Evolutionary conservation across 2,329 filamentous ascomycete species (phyloP).

Genomic region (Escovopsis weberi): DNA sequence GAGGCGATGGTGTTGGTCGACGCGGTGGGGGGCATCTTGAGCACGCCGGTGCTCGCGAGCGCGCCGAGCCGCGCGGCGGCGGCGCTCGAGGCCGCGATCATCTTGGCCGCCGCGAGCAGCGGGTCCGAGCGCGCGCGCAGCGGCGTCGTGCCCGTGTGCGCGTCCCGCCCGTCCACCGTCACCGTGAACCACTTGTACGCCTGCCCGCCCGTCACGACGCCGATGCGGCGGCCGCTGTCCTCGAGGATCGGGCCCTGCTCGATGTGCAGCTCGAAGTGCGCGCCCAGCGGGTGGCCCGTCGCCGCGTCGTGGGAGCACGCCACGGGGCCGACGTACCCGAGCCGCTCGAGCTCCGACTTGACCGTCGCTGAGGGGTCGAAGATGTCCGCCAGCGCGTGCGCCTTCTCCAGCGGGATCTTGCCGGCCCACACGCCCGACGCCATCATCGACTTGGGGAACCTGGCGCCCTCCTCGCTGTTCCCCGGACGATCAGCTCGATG

Average conservation of each 20-base stretch:
- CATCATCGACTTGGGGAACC: slow-evolving; percentile 66
- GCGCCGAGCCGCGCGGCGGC: slow-evolving; percentile 14
- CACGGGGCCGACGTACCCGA: slow-evolving; percentile 33
- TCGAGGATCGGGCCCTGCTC: slow-evolving; percentile 58
- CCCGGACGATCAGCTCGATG: too few species aligned
- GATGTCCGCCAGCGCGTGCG: slow-evolving; percentile 49
- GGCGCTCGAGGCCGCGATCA: slow-evolving; percentile 17
- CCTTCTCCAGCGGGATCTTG: slow-evolving; percentile 44
- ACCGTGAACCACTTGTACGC: slow-evolving; percentile 19
- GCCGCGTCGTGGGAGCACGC: slow-evolving; percentile 6
- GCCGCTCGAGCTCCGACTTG: slow-evolving; percentile 44
- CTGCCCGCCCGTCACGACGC: slow-evolving; percentile 19
- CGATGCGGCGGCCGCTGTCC: slow-evolving; percentile 12
- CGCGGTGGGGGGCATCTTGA: slow-evolving; percentile 36
- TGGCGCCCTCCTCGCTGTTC: slow-evolving; percentile 59
- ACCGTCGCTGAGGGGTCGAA: slow-evolving; percentile 16
- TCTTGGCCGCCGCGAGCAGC: slow-evolving; percentile 19
- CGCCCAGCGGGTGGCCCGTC: slow-evolving; percentile 43
- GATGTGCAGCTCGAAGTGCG: slow-evolving; percentile 75
- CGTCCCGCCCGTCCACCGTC: slow-evolving; percentile 15
- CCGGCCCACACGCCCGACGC: slow-evolving; percentile 66
- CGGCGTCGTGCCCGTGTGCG: slow-evolving; percentile 18
- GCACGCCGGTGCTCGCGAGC: slow-evolving; percentile 17
- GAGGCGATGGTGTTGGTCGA: slow-evolving; percentile 61
- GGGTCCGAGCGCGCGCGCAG: slow-evolving; percentile 20